Evolutionary conservation across 768 basidiomycete genomes (phyloP), one percentile per base, ranked within the genome.

Genomic region (Podaxis sp.): DNA sequence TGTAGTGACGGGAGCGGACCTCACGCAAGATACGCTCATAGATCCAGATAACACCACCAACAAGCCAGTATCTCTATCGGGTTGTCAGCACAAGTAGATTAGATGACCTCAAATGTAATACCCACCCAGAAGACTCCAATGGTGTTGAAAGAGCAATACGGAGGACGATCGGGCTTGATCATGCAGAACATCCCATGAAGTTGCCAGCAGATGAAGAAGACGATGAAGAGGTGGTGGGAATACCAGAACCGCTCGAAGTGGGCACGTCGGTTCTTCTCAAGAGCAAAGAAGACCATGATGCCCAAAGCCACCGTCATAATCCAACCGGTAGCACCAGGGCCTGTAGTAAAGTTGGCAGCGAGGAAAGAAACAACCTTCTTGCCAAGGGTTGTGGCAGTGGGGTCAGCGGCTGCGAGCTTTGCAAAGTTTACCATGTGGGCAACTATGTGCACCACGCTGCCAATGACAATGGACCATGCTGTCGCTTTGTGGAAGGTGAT

Each of bases 121-220:
- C 64, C 27, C 22, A 93, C 93, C 96, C 96, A 98, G 80, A 98
- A 98, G 64, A 96, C 93, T 67, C 94, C 96, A 65, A 96, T 88
- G 40, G 77, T 84, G 71, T 90, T 90, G 74, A 74, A 90, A 3
- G 91, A 92, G 76, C 96, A 98, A 75, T 81, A 95, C 0, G 94
- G 94, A 0, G 91, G 82, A 59, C 91, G 81, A 75, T 97, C 94
- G 25, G 95, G 94, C 75, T 91, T 78, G 77, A 96, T 93, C 92
- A 95, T 94, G 77, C 94, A 95, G 85, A 93, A 96, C 91, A 96
- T 90, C 58, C 94, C 94, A 71, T 96, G 95, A 33, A 96, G 79
- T 73, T 98, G 96, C 96, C 96, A 97, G 71, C 81, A 79, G 73
- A 94, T 83, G 81, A 98, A 97, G 85, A 96, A 96, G 62, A 92